A percentile compares a stretch with the other conserved stretches of the same genome.
These are phyloP conservation scores for Dipodascopsis uninucleata DNA, from an alignment of 805 yeast genomes.

Conservation along the genomic window DNA sequence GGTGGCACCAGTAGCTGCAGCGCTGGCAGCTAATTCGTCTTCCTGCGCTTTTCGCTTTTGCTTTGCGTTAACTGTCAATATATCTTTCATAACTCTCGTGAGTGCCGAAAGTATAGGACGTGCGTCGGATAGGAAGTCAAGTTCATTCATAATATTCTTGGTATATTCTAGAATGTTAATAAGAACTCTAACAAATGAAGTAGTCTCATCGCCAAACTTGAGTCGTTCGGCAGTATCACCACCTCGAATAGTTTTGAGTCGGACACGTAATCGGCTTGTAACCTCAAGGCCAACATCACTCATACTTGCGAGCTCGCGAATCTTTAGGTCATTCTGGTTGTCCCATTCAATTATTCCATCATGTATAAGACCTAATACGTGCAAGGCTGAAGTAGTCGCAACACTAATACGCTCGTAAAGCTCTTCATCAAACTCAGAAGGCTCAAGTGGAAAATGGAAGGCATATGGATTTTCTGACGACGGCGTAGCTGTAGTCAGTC, in stretches of 20 bases:
- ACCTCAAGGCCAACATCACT: slow-evolving; percentile 81
- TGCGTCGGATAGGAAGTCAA: slow-evolving; percentile 74
- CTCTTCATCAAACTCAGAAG: slow-evolving; percentile 59
- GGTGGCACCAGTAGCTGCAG: too few species aligned
- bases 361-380: slow-evolving; percentile 72
- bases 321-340: slow-evolving; percentile 52
- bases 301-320: slow-evolving; percentile 71
- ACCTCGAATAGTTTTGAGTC: slow-evolving; percentile 51
- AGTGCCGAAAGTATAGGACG: slow-evolving; percentile 74
- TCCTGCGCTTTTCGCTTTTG: slow-evolving; percentile 5
- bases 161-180: slow-evolving; percentile 67
- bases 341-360: slow-evolving; percentile 40
- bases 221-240: slow-evolving; percentile 52
- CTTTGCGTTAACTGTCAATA: slow-evolving; percentile 34
- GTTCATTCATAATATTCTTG: slow-evolving; percentile 73
- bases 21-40: too few species aligned
- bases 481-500: slow-evolving; percentile 14
- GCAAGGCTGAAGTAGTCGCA: slow-evolving; percentile 66
- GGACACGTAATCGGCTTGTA: slow-evolving; percentile 59
- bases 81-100: slow-evolving; percentile 87
- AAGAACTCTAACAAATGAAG: slow-evolving; percentile 61
- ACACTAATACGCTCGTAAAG: slow-evolving; percentile 59
- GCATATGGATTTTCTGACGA: slow-evolving; percentile 15
- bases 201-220: slow-evolving; percentile 80
- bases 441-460: slow-evolving; percentile 27